Percentiles rank a stretch among this genome's conserved stretches.
phyloP scores from a whole-genome alignment of 1,139 yeast genomes.

The Eremothecium sinecaudum region DNA sequence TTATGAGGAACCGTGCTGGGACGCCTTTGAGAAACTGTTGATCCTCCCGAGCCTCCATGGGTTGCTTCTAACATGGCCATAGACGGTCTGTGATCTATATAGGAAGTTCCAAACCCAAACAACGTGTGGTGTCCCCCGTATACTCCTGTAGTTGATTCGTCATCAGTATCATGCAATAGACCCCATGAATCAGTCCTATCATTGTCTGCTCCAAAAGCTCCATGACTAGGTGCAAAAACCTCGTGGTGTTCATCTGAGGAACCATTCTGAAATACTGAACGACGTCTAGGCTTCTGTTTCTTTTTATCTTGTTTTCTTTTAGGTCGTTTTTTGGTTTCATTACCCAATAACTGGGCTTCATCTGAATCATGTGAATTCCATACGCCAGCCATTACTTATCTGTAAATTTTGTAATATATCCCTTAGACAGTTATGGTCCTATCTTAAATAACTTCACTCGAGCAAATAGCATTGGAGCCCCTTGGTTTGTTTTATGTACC shows the following conservation, averaged over 20 bases:
- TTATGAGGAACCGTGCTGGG: constrained; percentile 7
- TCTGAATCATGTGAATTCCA: not conserved
- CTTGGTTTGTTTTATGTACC: no score
- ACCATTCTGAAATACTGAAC: constrained; percentile 11
- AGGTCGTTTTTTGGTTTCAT: constrained; percentile 1
- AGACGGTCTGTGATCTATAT: constrained; percentile 30
- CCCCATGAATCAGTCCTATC: constrained; percentile 30
- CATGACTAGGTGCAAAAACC: constrained; percentile 1
- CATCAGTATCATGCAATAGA: constrained; percentile 25
- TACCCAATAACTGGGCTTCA: constrained; percentile 4
- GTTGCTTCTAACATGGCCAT: constrained; percentile 11
- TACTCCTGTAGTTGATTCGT: constrained; percentile 14
- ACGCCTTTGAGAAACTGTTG: constrained; percentile 5
- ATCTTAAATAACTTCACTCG: no score
- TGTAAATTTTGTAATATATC: no score
- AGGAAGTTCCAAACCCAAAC: constrained; percentile 17
- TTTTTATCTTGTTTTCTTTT: not conserved
- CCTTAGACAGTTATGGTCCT: no score
- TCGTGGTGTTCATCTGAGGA: constrained; percentile 5
- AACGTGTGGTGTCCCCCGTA: no score
- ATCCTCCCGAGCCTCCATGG: not conserved
- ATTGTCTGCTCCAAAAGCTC: constrained; percentile 18
- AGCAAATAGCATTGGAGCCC: no score
- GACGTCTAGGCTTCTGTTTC: constrained; percentile 8
- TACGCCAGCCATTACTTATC: not conserved